Evolutionary conservation across 208 protist species (phyloP), one percentile per base, ranked within the genome.

Genomic region (Wallacemonas collosoma): DNA sequence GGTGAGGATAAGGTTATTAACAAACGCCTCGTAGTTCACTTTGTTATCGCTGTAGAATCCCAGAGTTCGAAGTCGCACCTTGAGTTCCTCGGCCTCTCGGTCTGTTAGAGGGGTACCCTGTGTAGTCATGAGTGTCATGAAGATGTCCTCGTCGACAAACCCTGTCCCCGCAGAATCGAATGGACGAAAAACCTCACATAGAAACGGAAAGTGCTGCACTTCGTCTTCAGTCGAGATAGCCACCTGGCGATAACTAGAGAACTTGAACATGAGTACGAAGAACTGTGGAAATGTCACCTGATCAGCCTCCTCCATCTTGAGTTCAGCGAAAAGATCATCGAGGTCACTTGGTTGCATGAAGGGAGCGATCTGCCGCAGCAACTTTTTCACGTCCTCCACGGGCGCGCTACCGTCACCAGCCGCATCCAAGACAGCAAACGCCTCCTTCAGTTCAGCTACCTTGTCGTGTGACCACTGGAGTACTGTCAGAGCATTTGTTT

Each of bases 221-320:
- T 69, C 70, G 40, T 75, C 60, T n/a, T 35, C 35, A 54, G 47
- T 40, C 14, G 68, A 40, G 56, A 72, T 53, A 35, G 54, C 3
- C 1, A 72, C 4, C 2, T 58, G 38, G 2, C 36, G 55, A 12
- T 45, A 43, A 38, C 43, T 72, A 4, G 39, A 39, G 8, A 72
- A 45, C 41, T 55, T 72, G 11, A 51, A 64, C 39, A 57, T 51
- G 5, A 91, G 45, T 0, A 88, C 65, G 58, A 85, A 88, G 53
- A 93, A 95, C 41, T 93, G 84, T 9, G 81, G 71, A 78, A 91
- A 93, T 11, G 81, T 87, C n/a, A 90, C 68, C 4, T 68, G 62
- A 39, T 79, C 73, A 8, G 63, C 47, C 26, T 75, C 66, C 15
- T 88, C 80, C 3, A 88, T 55, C 39, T 77, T 69, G 47, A 65